Evolutionary conservation across 257 asterid genomes (phyloP).

Genomic region (Solanum megistacrolobum): DNA sequence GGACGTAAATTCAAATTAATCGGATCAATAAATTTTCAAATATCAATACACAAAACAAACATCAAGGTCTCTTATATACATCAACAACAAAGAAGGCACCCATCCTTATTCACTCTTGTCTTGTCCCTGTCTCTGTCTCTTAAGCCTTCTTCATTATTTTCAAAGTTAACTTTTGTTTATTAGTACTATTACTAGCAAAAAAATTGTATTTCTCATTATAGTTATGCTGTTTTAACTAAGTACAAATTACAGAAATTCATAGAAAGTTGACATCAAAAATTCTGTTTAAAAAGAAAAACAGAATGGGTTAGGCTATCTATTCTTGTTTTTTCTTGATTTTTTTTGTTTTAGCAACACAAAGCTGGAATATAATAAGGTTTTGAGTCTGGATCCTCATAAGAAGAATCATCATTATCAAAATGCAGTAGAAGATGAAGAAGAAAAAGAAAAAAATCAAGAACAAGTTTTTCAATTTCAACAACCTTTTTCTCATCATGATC

Average conservation of each 20-base stretch:
- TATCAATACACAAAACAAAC: no score
- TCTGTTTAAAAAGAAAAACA: conserved; percentile 1
- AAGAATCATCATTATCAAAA: conserved; percentile 19
- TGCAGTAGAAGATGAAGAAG: conserved; percentile 11
- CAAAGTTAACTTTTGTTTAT: not conserved
- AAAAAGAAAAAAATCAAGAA: conserved; percentile 16
- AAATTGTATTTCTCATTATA: not conserved
- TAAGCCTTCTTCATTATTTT: not conserved
- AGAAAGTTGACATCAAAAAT: conserved; percentile 16
- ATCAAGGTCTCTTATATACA: not conserved
- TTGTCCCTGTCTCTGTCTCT: not conserved
- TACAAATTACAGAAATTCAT: not conserved
- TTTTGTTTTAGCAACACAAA: not conserved
- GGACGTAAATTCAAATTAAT: not conserved
- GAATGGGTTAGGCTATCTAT: conserved; percentile 61
- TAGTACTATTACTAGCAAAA: not conserved
- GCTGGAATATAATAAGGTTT: conserved; percentile 17
- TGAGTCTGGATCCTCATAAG: conserved; percentile 90
- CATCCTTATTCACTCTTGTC: not conserved
- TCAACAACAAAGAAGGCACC: not conserved
- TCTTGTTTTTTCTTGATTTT: not conserved
- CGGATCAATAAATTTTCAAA: not conserved
- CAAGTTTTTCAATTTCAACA: conserved; percentile 10
- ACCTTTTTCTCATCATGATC: not conserved
- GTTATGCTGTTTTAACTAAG: conserved; percentile 8